These are phyloP conservation scores for Scopulariopsis brevicaulis DNA, from an alignment of 2,329 filamentous ascomycete species.

Conservation along the genomic window DNA sequence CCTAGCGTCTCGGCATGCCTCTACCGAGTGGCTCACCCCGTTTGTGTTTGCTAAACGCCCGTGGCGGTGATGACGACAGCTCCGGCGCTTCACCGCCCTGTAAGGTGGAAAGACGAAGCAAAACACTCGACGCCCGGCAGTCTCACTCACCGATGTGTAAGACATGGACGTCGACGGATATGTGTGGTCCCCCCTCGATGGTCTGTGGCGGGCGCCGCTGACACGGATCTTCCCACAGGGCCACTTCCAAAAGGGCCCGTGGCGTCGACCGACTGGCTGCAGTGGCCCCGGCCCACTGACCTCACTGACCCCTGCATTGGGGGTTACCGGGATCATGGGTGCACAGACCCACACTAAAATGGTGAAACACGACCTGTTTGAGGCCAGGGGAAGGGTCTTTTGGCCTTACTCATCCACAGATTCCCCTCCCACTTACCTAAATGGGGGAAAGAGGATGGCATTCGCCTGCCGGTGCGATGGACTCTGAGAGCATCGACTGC, in stretches of 20 bases:
- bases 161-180: neutral
- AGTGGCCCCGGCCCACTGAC: neutral
- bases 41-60: neutral
- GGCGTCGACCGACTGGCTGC: neutral
- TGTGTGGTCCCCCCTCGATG: neutral
- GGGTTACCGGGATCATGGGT: conserved; percentile 1
- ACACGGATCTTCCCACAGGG: neutral
- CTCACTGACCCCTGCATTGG: conserved; percentile 3
- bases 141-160: neutral
- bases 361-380: conserved; percentile 4
- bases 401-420: conserved; percentile 1
- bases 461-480: neutral
- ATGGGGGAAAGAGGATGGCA: neutral
- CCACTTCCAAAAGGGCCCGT: neutral
- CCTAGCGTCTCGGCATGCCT: neutral
- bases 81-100: neutral
- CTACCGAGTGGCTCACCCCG: neutral
- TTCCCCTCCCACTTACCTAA: neutral
- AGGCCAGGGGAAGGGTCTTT: neutral
- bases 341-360: neutral
- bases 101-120: neutral
- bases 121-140: neutral
- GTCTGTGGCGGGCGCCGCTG: neutral
- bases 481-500: neutral
- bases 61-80: neutral